Evolutionary conservation across 2,329 filamentous ascomycete species (phyloP), one percentile per base, ranked within the genome.

Genomic region (Colletotrichum sp.): DNA sequence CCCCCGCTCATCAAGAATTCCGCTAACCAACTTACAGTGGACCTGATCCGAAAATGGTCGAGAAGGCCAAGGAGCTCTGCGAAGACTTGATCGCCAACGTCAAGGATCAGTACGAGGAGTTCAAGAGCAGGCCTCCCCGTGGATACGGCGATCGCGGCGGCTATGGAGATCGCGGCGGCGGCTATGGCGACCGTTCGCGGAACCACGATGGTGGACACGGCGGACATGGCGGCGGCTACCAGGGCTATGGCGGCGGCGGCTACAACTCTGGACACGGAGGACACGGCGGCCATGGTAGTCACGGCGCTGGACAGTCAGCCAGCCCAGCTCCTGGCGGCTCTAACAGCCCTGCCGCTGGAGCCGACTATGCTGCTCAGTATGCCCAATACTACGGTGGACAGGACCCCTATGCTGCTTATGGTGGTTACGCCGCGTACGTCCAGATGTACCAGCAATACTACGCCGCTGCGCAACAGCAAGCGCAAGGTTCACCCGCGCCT

Each of bases 401-500:
- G 77, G 95, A 98, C 81, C 96, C 96, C 0, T 98, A 98, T 83
- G 95, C 95, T 56, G 92, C 94, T 10, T 98, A 97, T 79, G 96
- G 96, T 77, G 96, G 96, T 70, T 98, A 97, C 84, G 91, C 93
- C 79, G 94, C 94, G 86, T 93, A 93, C 79, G 87, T 90, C 77
- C 93, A 94, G 79, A 93, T 94, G 84, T 95, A 95, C 79, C 92
- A 95, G 81, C 92, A 95, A 80, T 94, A 94, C 79, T 91, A 91
- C 78, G 90, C 90, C 21, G 87, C 87, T 67, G 86, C 87, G 16
- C 90, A 91, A 79, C 85, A 88, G 75, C 85, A 89, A 69, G 85
- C 87, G 77, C 84, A 86, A 79, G 84, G 83, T 34, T 81, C 84
- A 24, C 86, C 87, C 70, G 81, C 88, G 77, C 84, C 88, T 71